Base-by-base conservation (phyloP, 495 filamentous ascomycete species). In the Penicillium desertorum region DNA sequence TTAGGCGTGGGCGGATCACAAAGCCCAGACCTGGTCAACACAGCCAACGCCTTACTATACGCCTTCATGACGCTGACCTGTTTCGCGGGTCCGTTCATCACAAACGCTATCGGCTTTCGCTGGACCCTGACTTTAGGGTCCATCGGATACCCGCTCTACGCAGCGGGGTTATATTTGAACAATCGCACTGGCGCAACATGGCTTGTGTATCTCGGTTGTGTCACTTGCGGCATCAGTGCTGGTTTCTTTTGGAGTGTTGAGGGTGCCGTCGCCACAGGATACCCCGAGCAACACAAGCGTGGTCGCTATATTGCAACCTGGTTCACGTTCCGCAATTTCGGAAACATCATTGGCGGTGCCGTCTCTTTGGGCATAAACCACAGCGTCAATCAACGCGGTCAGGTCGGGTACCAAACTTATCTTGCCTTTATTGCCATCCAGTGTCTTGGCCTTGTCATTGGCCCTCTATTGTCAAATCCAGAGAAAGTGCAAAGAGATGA, bases 281-380 rank as follows among this genome's bases (percentile, higher is more conserved):
- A 86, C 51, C 81, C 79, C 0, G 77, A 83, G 46, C 58, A 76
- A 20, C 71, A 76, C 22, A 76, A 83, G 45, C 69, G 79, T 0
- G 81, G 80, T n/a, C 74, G 76, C 20, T 83, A 81, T 49, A 78
- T 71, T 42, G 79, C 77, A 2, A 81, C 79, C 19, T 83, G 81
- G 81, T 73, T 84, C 9, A 76, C 76, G 32, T 76, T 83, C 42
- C 77, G 81, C 14, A 79, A 81, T 41, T 66, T 81, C 1, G 82
- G 83, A 1, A 76, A 81, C 30, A 66, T 84, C 16, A 75, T 86
- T 49, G 83, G 81, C 4, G 74, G 75, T 1, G 78, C 81, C 5
- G 81, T 84, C 50, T 73, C 78, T 25, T 74, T 86, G 0, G 78
- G 67, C 0, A 63, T 86, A n/a, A 86, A 86, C 62, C 72, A 70